A percentile compares a stretch with the other conserved stretches of the same genome.
Conservation (phyloP, 202 grass and related monocot species). For the Brachypodium distachyon region DNA sequence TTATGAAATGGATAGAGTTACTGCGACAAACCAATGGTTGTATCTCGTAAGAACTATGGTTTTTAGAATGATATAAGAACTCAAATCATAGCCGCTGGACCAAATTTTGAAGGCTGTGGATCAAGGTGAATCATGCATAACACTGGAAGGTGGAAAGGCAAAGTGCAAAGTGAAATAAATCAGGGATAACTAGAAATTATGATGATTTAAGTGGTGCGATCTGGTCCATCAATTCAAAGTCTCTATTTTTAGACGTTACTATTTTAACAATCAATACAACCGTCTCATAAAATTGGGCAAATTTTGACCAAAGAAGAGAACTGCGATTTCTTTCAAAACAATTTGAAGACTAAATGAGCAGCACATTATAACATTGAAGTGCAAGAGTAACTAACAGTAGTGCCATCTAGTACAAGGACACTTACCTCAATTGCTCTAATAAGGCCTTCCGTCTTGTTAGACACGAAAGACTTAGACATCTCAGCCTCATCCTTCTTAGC, state of each 20-base stretch:
- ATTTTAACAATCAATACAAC: not conserved
- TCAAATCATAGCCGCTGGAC: not conserved
- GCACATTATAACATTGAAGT: not conserved
- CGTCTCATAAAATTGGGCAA: not conserved
- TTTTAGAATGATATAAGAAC: not conserved
- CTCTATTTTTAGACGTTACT: no score
- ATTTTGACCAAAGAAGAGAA: not conserved
- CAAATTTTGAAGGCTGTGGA: not conserved
- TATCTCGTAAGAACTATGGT: not conserved
- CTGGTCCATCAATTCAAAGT: not conserved
- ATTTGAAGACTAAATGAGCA: not conserved
- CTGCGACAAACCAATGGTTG: not conserved
- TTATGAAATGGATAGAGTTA: not conserved
- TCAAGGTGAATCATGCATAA: not conserved
- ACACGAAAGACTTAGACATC: constrained; percentile 42
- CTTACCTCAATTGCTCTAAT: constrained; percentile 73
- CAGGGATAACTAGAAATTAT: no score
- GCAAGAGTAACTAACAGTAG: not conserved
- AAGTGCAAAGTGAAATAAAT: not conserved
- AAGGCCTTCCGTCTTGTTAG: constrained; percentile 59
- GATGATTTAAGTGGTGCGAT: not conserved
- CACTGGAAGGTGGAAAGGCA: not conserved
- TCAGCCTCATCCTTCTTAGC: constrained; percentile 30
- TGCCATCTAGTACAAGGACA: not conserved
- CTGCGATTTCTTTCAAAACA: not conserved